Evolutionary conservation across 345 rosid genomes (phyloP).

Genomic region (Psidium friedrichsthalianum): DNA sequence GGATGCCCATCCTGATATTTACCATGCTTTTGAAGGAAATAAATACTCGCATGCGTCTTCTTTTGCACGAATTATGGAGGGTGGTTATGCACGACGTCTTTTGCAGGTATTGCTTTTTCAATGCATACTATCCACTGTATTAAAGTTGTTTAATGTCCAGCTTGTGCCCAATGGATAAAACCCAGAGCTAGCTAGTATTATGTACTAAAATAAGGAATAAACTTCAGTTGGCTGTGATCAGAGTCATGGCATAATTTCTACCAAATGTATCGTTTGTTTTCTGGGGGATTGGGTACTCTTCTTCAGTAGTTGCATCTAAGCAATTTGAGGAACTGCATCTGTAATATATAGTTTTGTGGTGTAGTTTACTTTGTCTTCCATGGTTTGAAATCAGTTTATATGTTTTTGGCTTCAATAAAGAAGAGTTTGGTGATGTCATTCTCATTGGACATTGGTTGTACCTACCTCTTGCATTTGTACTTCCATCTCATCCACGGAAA

Average conservation of each 20-base stretch:
- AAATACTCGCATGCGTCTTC: constrained; percentile 95
- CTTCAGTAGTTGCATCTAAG: not conserved
- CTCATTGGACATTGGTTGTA: not conserved
- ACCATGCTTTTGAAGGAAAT: constrained; percentile 80
- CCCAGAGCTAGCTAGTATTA: not conserved
- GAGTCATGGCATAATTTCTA: not conserved
- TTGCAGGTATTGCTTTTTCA: constrained; percentile 50
- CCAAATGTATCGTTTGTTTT: not conserved
- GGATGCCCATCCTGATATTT: constrained; percentile 99
- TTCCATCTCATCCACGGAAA: not conserved
- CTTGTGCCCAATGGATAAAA: not conserved
- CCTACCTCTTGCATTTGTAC: not conserved
- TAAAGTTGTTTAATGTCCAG: not conserved
- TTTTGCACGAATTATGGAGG: constrained; percentile 98
- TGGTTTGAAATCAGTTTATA: not conserved
- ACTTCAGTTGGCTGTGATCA: not conserved
- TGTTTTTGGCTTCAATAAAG: not conserved
- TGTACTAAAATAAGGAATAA: not conserved
- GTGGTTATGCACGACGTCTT: constrained; percentile 83
- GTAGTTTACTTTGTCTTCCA: not conserved
- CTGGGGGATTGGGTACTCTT: not conserved
- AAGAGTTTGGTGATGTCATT: not conserved
- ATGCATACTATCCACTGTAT: not conserved
- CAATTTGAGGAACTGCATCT: not conserved
- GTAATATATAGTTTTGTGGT: not conserved